Evolutionary conservation across 2,329 filamentous ascomycete species (phyloP), one percentile per base, ranked within the genome.

Genomic region (Exophiala bonariae): DNA sequence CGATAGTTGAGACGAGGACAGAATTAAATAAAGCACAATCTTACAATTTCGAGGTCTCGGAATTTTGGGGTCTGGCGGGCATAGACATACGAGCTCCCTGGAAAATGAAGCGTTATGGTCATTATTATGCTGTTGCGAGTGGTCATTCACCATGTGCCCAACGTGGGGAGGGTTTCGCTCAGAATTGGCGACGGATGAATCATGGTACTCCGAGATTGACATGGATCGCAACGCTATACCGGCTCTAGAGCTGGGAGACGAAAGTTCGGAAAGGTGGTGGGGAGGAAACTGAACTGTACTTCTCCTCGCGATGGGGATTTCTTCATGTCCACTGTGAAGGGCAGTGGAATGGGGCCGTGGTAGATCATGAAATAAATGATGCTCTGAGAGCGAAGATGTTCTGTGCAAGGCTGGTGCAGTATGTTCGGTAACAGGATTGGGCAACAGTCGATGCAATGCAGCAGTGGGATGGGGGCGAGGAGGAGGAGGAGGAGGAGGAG

Each of bases 31-130:
- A 40, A 52, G 11, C 9, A 57, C 44, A 32, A 37, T 74, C 82
- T 69, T 69, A 86, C 83, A 82, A 73, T 87, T 87, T 67, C 83
- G 78, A 57, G 83, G 83, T 59, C 83, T 73, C 49, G 83, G 83
- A 52, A 87, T 85, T 66, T 86, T 87, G 18, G 82, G 83, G 60
- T 86, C 83, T 31, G 82, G 82, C 59, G 84, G 82, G 66, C 83
- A 87, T 59, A 87, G 76, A 67, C 83, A 87, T 54, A 86, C 79
- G 56, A 45, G 41, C 13, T 50, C 48, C 48, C 46, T 32, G 17
- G 50, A n/a, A 35, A 32, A 22, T 14, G 48, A 31, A 32, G 19
- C 17, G 28, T 19, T 33, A n/a, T n/a, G 18, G 36, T 20, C 20
- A n/a, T 16, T 32, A 31, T 44, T 22, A 10, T 33, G n/a, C 33